phyloP scores from a whole-genome alignment of 768 basidiomycete species.

The Serendipita vermifera region DNA sequence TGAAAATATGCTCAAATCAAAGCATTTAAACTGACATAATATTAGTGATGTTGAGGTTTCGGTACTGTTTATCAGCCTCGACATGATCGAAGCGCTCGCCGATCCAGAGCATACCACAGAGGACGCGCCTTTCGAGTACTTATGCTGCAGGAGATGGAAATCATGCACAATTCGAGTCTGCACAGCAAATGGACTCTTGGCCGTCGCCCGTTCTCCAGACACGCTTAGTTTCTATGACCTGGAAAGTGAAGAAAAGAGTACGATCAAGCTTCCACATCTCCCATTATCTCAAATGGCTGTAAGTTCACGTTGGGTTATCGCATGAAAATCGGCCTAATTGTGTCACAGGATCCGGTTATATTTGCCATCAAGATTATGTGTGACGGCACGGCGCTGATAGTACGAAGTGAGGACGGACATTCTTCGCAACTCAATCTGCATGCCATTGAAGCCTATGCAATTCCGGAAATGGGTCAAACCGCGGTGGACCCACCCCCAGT shows the following conservation, averaged over 20 bases:
- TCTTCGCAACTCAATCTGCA: not conserved
- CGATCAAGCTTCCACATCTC: not conserved
- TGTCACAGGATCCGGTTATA: not conserved
- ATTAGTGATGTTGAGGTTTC: not conserved
- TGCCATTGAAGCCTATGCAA: not conserved
- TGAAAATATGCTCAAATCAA: not conserved
- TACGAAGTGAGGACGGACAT: not conserved
- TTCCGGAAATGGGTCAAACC: not conserved
- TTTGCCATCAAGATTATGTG: slow-evolving; percentile 4
- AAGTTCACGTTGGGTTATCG: not conserved
- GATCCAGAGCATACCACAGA: not conserved
- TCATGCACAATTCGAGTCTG: not conserved
- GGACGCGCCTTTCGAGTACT: not conserved
- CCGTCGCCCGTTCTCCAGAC: not conserved
- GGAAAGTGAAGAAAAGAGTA: not conserved
- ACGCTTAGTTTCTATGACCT: not conserved
- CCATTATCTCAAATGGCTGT: not conserved
- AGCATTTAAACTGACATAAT: not conserved
- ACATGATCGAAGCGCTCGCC: not conserved
- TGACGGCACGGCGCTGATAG: not conserved
- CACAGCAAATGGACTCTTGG: not conserved
- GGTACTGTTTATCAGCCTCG: not conserved
- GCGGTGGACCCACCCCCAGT: not conserved
- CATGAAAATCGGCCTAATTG: not conserved
- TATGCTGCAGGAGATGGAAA: not conserved